Conservation (phyloP, 1,284 basidiomycete genomes). For the Ustilago esculenta region DNA sequence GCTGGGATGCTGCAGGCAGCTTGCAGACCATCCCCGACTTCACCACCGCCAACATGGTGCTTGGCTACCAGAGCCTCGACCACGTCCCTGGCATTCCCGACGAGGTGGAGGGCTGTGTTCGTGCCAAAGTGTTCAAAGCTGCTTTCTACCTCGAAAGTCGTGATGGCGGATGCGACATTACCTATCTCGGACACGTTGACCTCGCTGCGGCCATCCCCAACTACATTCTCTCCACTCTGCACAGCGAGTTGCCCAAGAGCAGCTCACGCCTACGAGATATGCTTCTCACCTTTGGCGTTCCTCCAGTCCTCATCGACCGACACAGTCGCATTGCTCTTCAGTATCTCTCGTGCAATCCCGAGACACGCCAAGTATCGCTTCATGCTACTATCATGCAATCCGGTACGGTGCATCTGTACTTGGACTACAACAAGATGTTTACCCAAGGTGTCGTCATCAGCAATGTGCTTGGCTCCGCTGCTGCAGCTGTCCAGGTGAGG, state of each 20-base stretch:
- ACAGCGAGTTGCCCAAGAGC: constrained; percentile 42
- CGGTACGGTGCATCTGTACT: constrained; percentile 46
- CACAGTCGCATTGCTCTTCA: constrained; percentile 40
- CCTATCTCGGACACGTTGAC: constrained; percentile 47
- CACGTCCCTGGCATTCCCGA: constrained; percentile 38
- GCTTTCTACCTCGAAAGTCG: constrained; percentile 46
- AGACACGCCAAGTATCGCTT: constrained; percentile 39
- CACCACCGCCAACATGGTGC: constrained; percentile 34
- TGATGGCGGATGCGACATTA: constrained; percentile 46
- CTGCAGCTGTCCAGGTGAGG: constrained; percentile 27
- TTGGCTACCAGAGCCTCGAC: constrained; percentile 41
- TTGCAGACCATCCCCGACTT: constrained; percentile 33
- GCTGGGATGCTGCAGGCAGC: constrained; percentile 34
- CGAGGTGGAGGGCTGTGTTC: constrained; percentile 42
- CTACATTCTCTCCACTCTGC: constrained; percentile 43
- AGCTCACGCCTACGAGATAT: constrained; percentile 40
- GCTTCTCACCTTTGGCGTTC: constrained; percentile 48
- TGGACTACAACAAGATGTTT: constrained; percentile 55
- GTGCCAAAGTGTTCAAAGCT: constrained; percentile 42
- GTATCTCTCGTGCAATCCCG: constrained; percentile 37
- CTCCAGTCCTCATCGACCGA: constrained; percentile 50
- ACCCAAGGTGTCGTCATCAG: constrained; percentile 42
- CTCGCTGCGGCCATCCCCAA: constrained; percentile 39
- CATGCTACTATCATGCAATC: constrained; percentile 40
- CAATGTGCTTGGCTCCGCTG: constrained; percentile 25